Conservation (phyloP, 2,329 filamentous ascomycete genomes). For the Apiospora marii region DNA sequence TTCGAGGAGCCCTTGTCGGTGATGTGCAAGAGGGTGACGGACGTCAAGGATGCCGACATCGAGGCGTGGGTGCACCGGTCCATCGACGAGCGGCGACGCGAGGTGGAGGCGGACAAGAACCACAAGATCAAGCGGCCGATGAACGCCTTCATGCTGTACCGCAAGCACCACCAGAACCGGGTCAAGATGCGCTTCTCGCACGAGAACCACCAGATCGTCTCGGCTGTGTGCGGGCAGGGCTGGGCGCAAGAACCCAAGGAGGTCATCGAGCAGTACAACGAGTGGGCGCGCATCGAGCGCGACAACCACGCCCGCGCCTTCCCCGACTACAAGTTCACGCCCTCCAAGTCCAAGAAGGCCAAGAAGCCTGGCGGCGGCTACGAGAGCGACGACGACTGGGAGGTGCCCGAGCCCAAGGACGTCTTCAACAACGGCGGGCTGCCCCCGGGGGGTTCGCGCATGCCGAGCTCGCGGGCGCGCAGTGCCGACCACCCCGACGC, state of each 20-base stretch:
- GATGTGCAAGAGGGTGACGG: conserved; percentile 68
- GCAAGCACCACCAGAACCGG: conserved; percentile 88
- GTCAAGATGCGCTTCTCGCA: conserved; percentile 82
- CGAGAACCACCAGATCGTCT: conserved; percentile 95
- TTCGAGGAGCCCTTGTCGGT: conserved; percentile 75
- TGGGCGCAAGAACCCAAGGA: conserved; percentile 84
- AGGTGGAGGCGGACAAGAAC: conserved; percentile 73
- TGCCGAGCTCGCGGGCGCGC: conserved; percentile 3
- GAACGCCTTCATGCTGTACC: conserved; percentile 98
- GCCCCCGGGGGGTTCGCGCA: not conserved
- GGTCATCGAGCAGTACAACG: conserved; percentile 78
- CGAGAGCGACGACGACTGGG: conserved; percentile 41
- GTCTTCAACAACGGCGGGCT: conserved; percentile 22
- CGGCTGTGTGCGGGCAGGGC: conserved; percentile 82
- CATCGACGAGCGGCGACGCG: conserved; percentile 68
- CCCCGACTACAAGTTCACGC: conserved; percentile 93
- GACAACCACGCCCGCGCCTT: conserved; percentile 86
- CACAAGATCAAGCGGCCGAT: conserved; percentile 89
- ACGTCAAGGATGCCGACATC: conserved; percentile 78
- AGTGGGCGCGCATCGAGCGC: conserved; percentile 81
- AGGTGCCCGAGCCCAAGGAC: conserved; percentile 35
- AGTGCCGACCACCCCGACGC: conserved; percentile 42
- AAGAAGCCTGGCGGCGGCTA: conserved; percentile 37
- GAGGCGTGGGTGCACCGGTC: conserved; percentile 79
- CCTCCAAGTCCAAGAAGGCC: conserved; percentile 69